Base-by-base conservation (phyloP, 768 basidiomycete species). In the Lentinula aciculospora region DNA sequence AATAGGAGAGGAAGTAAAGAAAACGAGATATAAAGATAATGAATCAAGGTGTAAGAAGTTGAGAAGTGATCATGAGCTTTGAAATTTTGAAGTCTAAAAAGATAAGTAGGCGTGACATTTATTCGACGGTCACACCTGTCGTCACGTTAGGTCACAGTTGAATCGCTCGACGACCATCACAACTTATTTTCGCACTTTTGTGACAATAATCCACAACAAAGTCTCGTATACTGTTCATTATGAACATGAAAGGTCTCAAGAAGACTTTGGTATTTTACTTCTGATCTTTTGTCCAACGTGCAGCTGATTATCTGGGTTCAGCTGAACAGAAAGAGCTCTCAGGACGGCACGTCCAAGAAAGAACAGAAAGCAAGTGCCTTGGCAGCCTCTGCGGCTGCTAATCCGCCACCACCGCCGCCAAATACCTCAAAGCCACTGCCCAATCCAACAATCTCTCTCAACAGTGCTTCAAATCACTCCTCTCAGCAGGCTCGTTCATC, bases 221-320 rank as follows among this genome's bases (percentile, higher is more conserved):
- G 50, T 5, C 19, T 21, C 36, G 21, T 31, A 10, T 6, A 15
- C 50, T 53, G 50, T 47, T 31, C 50, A 63, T 67, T 58, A 45
- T 42, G 40, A 42, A 42, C 27, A 92, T 93, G 91, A 93, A 92
- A 76, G 85, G 84, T 62, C 77, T 93, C 69, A 90, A 88, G 80
- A 92, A 90, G 76, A 88, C 86, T 62, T 73, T 92, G 65, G 90
- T 90, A 67, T 65, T 79, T 64, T 59, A 57, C 62, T 66, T 60
- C 12, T 6, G 36, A 34, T 9, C 7, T 19, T 50, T 49, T 50
- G 58, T 46, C 56, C 17, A 57, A 56, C 57, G 58, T 61, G 60
- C 60, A 50, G 63, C 62, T 64, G 55, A 64, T n/a, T n/a, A n/a
- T 65, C 53, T 59, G 37, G 65, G 57, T 53, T 53, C 69, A 89